phyloP scores from a whole-genome alignment of 129 eudicot genomes.

The Scalesia atractyloides region DNA sequence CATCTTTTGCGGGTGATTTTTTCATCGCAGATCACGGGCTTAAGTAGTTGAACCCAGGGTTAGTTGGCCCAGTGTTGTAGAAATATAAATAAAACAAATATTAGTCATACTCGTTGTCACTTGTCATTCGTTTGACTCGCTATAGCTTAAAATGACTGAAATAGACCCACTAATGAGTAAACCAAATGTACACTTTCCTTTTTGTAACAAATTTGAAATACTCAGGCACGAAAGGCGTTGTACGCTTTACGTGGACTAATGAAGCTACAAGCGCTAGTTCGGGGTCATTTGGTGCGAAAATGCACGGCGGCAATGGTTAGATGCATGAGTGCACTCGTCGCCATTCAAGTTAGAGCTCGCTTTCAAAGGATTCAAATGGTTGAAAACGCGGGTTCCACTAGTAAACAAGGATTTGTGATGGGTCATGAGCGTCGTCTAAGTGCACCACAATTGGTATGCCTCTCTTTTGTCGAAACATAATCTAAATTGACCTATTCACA shows the following conservation, averaged over 20 bases:
- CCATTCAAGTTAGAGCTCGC: conserved; percentile 83
- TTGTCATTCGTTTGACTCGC: not conserved
- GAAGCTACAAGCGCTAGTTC: conserved; percentile 76
- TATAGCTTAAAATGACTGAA: not conserved
- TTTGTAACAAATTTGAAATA: not conserved
- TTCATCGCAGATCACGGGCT: no score
- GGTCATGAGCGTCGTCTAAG: conserved; percentile 20
- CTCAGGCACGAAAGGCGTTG: conserved; percentile 75
- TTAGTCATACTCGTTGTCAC: no score
- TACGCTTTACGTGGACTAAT: conserved; percentile 75
- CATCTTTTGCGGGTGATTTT: no score
- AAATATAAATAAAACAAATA: no score
- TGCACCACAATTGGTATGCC: conserved; percentile 32
- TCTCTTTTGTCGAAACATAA: not conserved
- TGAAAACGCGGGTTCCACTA: conserved; percentile 30
- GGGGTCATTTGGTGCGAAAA: conserved; percentile 80
- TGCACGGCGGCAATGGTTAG: conserved; percentile 50
- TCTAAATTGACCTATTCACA: not conserved
- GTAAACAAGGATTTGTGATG: conserved; percentile 9
- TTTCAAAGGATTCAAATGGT: conserved; percentile 55
- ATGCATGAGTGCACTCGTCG: conserved; percentile 67
- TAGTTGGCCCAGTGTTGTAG: no score
- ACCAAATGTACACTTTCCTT: not conserved
- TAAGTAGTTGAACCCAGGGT: no score
- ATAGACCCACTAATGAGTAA: not conserved